Evolutionary conservation across 345 rosid genomes (phyloP).

Genomic region (Triadica sebifera): DNA sequence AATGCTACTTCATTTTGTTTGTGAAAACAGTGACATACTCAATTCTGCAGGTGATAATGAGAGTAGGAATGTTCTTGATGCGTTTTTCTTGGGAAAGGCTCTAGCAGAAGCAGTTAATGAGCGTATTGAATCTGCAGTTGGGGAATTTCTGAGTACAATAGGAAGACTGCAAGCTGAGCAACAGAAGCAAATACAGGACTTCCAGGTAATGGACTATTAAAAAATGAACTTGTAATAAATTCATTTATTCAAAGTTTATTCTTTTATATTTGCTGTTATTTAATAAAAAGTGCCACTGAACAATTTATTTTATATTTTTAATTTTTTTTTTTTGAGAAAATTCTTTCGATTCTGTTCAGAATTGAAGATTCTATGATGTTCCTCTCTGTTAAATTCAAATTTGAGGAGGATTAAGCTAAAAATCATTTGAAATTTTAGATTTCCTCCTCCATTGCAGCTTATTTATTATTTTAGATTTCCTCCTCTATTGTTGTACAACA

Average conservation of each 20-base stretch:
- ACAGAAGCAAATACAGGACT: slow-evolving; percentile 81
- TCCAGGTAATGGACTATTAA: slow-evolving; percentile 49
- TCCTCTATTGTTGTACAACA: not conserved
- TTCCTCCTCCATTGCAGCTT: too few species aligned
- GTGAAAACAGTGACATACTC: slow-evolving; percentile 4
- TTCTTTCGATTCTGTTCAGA: not conserved
- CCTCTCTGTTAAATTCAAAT: not conserved
- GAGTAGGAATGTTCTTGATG: slow-evolving; percentile 66
- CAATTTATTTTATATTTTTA: not conserved
- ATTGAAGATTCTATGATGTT: not conserved
- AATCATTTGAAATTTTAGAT: not conserved
- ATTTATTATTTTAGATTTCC: not conserved
- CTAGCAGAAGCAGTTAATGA: slow-evolving; percentile 80
- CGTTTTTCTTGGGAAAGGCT: slow-evolving; percentile 94
- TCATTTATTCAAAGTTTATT: not conserved
- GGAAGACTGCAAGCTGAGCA: slow-evolving; percentile 88
- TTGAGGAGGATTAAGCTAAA: not conserved
- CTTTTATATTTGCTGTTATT: not conserved
- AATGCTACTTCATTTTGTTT: not conserved
- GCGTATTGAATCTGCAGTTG: slow-evolving; percentile 72
- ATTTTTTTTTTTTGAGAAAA: not conserved
- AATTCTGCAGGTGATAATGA: slow-evolving; percentile 59
- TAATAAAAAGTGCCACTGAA: not conserved
- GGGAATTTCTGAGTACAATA: slow-evolving; percentile 67
- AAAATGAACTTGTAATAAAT: not conserved